Percentiles rank a stretch among this genome's conserved stretches.
These are phyloP conservation scores for Taxawa tesnikishii DNA, from an alignment of 2,329 filamentous ascomycete genomes.

Conservation along the genomic window DNA sequence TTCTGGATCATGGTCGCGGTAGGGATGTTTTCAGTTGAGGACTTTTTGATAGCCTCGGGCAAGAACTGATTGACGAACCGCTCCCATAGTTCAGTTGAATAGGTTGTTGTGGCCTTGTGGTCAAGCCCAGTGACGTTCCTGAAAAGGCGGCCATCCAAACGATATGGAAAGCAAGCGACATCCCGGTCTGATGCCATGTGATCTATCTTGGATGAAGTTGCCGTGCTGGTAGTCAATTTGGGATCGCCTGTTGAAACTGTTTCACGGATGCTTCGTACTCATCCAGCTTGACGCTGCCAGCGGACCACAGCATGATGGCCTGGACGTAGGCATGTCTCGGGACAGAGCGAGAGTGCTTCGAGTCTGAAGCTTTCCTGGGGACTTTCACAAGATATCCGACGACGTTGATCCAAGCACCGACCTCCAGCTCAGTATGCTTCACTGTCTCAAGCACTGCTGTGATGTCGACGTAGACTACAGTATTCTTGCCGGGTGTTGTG, in stretches of 20 bases:
- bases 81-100: too few species aligned
- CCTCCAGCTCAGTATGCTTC: slow-evolving; percentile 48
- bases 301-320: slow-evolving; percentile 65
- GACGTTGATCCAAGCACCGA: slow-evolving; percentile 83
- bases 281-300: slow-evolving; percentile 58
- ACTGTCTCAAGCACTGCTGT: slow-evolving; percentile 56
- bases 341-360: slow-evolving; percentile 2
- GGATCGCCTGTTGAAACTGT: slow-evolving; percentile 11
- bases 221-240: too few species aligned
- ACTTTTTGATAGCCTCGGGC: too few species aligned
- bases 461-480: slow-evolving; percentile 53
- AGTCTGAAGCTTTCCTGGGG: too few species aligned
- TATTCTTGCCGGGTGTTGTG: slow-evolving; percentile 8
- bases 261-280: slow-evolving; percentile 54
- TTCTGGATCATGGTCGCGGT: not conserved
- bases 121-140: too few species aligned
- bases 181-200: too few species aligned
- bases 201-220: too few species aligned
- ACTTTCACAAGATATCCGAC: slow-evolving; percentile 53
- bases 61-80: too few species aligned
- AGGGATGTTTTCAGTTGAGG: too few species aligned
- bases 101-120: too few species aligned
- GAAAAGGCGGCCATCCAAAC: too few species aligned
- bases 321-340: slow-evolving; percentile 44
- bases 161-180: too few species aligned